Percentiles rank a stretch among this genome's conserved stretches.
Conservation (phyloP, 2,329 filamentous ascomycete genomes). For the Scortechinia acanthostroma region DNA sequence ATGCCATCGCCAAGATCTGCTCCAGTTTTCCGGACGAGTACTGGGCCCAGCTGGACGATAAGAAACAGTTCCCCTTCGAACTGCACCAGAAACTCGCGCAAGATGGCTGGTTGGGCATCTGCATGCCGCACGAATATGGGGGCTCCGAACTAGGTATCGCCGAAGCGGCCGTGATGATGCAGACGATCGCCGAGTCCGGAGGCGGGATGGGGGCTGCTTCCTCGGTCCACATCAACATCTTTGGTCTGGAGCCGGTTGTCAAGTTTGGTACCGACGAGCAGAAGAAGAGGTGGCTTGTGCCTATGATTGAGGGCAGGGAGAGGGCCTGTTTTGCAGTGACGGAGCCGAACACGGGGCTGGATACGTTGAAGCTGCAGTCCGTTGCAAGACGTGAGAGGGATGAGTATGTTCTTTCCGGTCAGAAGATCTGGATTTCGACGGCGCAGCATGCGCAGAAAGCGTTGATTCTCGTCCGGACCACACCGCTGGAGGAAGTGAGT, state of each 20-base stretch:
- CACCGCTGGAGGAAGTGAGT: background rate
- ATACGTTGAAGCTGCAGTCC: slow-evolving; percentile 28
- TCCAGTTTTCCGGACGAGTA: slow-evolving; percentile 67
- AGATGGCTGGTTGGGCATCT: slow-evolving; percentile 77
- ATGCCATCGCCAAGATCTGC: slow-evolving; percentile 64
- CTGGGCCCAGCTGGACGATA: slow-evolving; percentile 69
- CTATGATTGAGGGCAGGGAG: slow-evolving; percentile 27
- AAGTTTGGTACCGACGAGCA: slow-evolving; percentile 33
- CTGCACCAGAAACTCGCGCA: slow-evolving; percentile 70
- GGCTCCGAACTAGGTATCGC: slow-evolving; percentile 72
- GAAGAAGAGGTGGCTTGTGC: slow-evolving; percentile 24
- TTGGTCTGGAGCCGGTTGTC: slow-evolving; percentile 31
- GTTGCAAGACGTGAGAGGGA: slow-evolving; percentile 21
- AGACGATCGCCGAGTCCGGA: slow-evolving; percentile 33
- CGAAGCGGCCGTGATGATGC: slow-evolving; percentile 52
- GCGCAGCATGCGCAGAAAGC: slow-evolving; percentile 33
- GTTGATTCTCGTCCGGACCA: slow-evolving; percentile 27
- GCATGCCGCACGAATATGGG: slow-evolving; percentile 67
- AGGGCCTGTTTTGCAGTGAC: slow-evolving; percentile 31
- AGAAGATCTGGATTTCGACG: slow-evolving; percentile 34
- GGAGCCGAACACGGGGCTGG: slow-evolving; percentile 31
- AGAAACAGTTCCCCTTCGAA: slow-evolving; percentile 64
- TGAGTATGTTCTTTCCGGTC: slow-evolving; percentile 23
- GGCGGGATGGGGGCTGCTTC: slow-evolving; percentile 30
- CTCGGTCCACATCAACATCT: slow-evolving; percentile 37